Evolutionary conservation across 2,329 filamentous ascomycete genomes (phyloP).

Genomic region (Xylaria sp.): DNA sequence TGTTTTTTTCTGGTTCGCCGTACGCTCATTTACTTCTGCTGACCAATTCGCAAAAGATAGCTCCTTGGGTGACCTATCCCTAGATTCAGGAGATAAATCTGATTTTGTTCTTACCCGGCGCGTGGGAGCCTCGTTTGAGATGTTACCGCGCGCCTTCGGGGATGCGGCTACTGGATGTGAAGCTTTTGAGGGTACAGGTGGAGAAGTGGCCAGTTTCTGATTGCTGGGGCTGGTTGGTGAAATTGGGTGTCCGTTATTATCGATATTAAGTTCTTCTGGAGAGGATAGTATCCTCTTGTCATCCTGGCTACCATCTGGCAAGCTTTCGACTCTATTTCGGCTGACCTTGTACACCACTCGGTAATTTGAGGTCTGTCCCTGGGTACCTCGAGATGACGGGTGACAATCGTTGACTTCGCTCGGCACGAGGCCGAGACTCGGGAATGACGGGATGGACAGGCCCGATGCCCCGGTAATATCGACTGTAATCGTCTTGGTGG

Average conservation of each 20-base stretch:
- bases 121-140: constrained; percentile 14
- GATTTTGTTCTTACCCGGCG: constrained; percentile 35
- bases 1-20: constrained; percentile 61
- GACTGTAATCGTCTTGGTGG: constrained; percentile 72
- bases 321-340: constrained; percentile 61
- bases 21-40: constrained; percentile 48
- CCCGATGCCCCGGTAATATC: constrained; percentile 67
- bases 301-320: constrained; percentile 51
- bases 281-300: constrained; percentile 43
- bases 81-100: constrained; percentile 33
- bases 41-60: constrained; percentile 41
- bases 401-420: constrained; percentile 51
- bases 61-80: constrained; percentile 40
- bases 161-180: constrained; percentile 41
- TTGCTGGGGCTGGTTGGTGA: constrained; percentile 19
- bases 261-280: constrained; percentile 46
- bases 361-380: constrained; percentile 54
- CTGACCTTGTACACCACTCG: constrained; percentile 70
- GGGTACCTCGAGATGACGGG: constrained; percentile 38
- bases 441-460: constrained; percentile 64
- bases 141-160: constrained; percentile 31
- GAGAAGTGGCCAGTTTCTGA: constrained; percentile 35
- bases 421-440: constrained; percentile 69
- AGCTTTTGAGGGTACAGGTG: constrained; percentile 45
- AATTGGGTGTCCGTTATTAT: constrained; percentile 22